Conservation (phyloP, 495 filamentous ascomycete species). For the Astrocystis sublimbata region DNA sequence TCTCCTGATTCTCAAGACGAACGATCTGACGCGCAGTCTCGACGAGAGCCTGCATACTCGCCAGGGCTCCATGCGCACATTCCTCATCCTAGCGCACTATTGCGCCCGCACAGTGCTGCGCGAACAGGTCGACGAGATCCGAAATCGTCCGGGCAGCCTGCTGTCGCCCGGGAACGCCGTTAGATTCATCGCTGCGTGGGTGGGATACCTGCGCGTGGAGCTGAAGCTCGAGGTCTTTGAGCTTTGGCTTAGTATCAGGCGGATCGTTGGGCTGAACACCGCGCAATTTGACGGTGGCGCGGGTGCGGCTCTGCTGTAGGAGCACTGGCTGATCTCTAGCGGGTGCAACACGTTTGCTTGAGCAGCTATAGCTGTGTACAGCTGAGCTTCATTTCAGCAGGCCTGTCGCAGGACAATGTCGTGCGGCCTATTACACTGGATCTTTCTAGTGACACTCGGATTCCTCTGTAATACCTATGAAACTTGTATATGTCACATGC, state of each 20-base stretch:
- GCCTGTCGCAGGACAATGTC: too few relatives aligned
- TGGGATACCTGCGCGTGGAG: constrained; percentile 52
- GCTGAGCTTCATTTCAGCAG: too few relatives aligned
- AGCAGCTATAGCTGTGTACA: too few relatives aligned
- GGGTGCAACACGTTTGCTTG: too few relatives aligned
- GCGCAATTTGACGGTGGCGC: constrained; percentile 7
- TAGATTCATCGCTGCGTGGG: constrained; percentile 49
- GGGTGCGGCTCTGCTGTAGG: too few relatives aligned
- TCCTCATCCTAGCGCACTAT: constrained; percentile 92
- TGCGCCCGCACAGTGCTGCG: constrained; percentile 85
- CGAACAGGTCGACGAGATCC: constrained; percentile 76
- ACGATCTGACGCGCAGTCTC: constrained; percentile 91
- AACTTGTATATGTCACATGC: constrained; percentile 1
- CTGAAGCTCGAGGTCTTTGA: constrained; percentile 59
- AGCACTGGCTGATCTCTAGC: too few relatives aligned
- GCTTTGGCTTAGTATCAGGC: constrained; percentile 56
- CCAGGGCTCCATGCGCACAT: constrained; percentile 82
- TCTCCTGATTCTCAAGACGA: constrained; percentile 94
- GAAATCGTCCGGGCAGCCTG: constrained; percentile 41
- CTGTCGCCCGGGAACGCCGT: constrained; percentile 54
- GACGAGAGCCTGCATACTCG: constrained; percentile 92
- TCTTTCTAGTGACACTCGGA: neutral
- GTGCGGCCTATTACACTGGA: neutral
- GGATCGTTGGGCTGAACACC: constrained; percentile 41
- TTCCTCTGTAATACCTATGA: neutral